Conservation (phyloP, 164 flowering plant genomes). For the Sedum album region DNA sequence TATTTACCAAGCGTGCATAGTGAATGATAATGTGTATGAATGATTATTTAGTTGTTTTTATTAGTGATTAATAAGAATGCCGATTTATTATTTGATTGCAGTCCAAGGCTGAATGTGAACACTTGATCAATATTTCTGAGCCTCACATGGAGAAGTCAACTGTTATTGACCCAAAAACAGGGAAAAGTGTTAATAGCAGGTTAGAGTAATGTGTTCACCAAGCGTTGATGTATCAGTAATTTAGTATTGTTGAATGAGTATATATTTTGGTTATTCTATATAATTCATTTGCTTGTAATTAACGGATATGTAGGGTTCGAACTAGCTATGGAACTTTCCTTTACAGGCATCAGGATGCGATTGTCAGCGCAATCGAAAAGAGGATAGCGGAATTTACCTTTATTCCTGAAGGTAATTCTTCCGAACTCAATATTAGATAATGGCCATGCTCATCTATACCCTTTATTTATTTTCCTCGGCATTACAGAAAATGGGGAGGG, state of each 20-base stretch:
- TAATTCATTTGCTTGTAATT: background rate
- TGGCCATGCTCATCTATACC: background rate
- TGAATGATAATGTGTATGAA: too few species aligned
- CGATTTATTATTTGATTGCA: background rate
- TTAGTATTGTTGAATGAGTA: background rate
- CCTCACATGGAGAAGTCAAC: background rate
- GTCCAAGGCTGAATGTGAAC: background rate
- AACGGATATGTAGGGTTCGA: background rate
- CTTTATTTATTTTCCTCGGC: background rate
- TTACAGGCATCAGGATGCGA: background rate
- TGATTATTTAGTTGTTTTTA: too few species aligned
- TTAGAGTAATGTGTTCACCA: background rate
- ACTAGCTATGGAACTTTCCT: conserved; percentile 1
- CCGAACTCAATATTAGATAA: background rate
- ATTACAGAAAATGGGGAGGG: conserved; percentile 91
- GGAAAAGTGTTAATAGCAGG: background rate
- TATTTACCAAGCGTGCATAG: too few species aligned
- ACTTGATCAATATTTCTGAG: background rate
- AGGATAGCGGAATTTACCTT: background rate
- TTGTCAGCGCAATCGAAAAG: background rate
- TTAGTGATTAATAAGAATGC: background rate
- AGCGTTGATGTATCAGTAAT: background rate
- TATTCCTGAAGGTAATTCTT: background rate
- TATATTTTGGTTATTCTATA: background rate
- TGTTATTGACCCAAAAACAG: background rate